Evolutionary conservation across 208 protist species (phyloP), one percentile per base, ranked within the genome.

Genomic region (Histomonas meleagridis): DNA sequence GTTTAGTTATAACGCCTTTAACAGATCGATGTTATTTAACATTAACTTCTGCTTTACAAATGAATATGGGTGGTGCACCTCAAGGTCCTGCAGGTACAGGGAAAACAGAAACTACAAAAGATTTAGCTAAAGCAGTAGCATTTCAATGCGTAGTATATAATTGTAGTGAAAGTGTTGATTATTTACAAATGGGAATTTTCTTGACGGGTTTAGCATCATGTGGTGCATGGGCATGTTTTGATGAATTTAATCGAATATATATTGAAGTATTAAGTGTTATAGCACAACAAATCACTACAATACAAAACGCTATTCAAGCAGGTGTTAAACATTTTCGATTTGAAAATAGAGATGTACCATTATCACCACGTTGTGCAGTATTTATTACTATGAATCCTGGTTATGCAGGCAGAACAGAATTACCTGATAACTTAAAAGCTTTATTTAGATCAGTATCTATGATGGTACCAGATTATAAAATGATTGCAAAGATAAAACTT

Each of bases 381-480:
- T 93, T 93, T 92, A 93, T 94, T 32, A 93, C 93, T 46, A 93
- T 99, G 97, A 99, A 99, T 94, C 97, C 97, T 16, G 97, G 98
- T 91, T 99, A 99, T 95, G 97, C 97, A 18, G 97, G 97, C 38
- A 95, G 97, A 62, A 98, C 97, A n/a, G 97, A 98, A 94, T 95
- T 98, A 72, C 97, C 97, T 23, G 97, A 99, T 94, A 99, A 99
- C 94, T 94, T 99, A 46, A 98, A 97, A 55, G 94, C 93, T 40
- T 90, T 95, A 9, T 95, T 95, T 93, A 91, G 94, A 51, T 94
- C 94, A 49, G 94, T 95, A n/a, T 97, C 97, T 43, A 98, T 97
- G 95, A 99, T 99, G 97, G 97, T 99, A 78, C 97, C 97, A 26
- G 97, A 99, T 94, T 99, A 98, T 94, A 97, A 97, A 62, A 97